phyloP scores from a whole-genome alignment of 495 filamentous ascomycete species.

The Neurospora sp. region DNA sequence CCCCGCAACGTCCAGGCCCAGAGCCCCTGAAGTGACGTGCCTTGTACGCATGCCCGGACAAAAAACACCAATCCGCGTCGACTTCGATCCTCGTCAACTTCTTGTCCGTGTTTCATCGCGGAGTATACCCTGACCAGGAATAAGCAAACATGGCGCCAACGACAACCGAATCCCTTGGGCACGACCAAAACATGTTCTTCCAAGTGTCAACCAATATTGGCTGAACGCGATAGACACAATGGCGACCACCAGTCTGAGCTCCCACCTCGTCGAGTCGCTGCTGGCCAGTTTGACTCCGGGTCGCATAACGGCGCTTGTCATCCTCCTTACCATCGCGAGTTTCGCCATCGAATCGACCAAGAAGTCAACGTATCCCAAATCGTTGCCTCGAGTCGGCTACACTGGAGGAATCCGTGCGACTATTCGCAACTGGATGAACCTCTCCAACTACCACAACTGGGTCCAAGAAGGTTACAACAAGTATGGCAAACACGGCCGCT shows the following conservation, averaged over 20 bases:
- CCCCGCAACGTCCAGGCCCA: background rate
- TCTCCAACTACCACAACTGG: conserved; percentile 21
- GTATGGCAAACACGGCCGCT: conserved; percentile 23
- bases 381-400: conserved; percentile 23
- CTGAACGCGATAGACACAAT: background rate
- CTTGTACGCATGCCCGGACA: background rate
- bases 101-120: background rate
- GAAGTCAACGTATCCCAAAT: conserved; percentile 22
- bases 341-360: conserved; percentile 24
- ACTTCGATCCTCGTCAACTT: background rate
- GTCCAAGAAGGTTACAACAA: conserved; percentile 25
- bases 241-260: conserved; percentile 11
- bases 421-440: conserved; percentile 20
- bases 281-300: conserved; percentile 13
- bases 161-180: background rate
- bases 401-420: conserved; percentile 16
- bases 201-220: background rate
- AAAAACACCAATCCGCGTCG: background rate
- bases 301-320: conserved; percentile 5
- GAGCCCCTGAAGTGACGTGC: background rate
- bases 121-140: background rate
- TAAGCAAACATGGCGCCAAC: background rate
- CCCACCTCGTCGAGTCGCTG: conserved; percentile 17
- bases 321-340: conserved; percentile 19
- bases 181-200: background rate